Percentiles rank a stretch among this genome's conserved stretches.
Conservation (phyloP, 139 green algal genomes). For the Choricystis sp. region DNA sequence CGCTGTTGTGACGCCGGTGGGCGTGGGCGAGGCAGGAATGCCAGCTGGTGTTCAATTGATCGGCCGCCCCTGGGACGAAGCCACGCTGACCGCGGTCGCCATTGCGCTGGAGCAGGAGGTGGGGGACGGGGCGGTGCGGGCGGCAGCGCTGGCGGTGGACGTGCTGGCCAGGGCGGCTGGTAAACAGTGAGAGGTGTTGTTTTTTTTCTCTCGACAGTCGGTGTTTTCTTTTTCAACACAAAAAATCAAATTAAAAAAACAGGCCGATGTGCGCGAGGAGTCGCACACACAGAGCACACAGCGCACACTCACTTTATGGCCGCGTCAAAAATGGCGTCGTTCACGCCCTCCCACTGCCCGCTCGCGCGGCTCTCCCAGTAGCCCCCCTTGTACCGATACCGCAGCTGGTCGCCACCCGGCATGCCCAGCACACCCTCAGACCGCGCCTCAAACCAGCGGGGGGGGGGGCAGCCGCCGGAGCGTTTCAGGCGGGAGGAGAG, state of each 20-base stretch:
- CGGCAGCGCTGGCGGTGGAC: neutral
- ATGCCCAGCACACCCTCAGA: neutral
- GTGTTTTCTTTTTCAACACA: neutral
- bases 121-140: neutral
- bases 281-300: neutral
- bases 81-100: slow-evolving; percentile 22
- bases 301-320: neutral
- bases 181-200: neutral
- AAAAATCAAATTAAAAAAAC: neutral
- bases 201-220: neutral
- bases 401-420: neutral
- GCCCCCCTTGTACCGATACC: slow-evolving; percentile 16
- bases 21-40: slow-evolving; percentile 15
- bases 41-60: slow-evolving; percentile 51
- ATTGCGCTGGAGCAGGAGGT: slow-evolving; percentile 13
- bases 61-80: slow-evolving; percentile 37
- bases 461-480: neutral
- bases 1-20: slow-evolving; percentile 44
- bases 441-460: neutral
- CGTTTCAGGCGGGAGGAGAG: neutral
- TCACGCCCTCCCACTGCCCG: slow-evolving; percentile 19
- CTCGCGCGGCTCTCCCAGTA: slow-evolving; percentile 44
- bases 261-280: neutral
- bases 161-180: neutral
- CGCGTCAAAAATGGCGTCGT: neutral